Evolutionary conservation across 2,329 filamentous ascomycete genomes (phyloP).

Genomic region (Paecilomyces fulvus): DNA sequence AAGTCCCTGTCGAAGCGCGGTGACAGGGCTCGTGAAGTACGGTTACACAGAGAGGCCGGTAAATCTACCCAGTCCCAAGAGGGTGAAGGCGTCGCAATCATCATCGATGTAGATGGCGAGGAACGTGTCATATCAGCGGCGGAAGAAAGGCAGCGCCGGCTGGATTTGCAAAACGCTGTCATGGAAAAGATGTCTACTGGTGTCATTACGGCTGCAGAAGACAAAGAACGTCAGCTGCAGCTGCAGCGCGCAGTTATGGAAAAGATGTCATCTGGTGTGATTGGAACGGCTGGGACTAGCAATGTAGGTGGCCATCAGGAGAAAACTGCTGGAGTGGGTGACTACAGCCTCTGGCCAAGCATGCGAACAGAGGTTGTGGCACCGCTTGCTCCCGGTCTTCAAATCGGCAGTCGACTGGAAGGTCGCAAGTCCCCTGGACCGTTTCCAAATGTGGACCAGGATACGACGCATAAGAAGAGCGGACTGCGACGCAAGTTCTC

Average conservation of each 20-base stretch:
- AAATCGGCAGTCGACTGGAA: background rate
- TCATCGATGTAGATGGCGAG: constrained; percentile 15
- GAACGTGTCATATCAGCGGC: constrained; percentile 11
- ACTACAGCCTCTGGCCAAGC: background rate
- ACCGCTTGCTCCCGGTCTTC: background rate
- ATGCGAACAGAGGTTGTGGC: background rate
- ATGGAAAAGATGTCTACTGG: constrained; percentile 17
- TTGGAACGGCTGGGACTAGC: background rate
- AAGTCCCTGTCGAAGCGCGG: background rate
- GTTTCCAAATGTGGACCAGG: background rate
- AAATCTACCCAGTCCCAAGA: background rate
- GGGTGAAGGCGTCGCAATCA: constrained; percentile 6
- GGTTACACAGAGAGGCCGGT: background rate
- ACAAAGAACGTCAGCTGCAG: constrained; percentile 10
- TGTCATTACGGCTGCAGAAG: constrained; percentile 9
- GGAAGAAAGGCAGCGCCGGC: constrained; percentile 12
- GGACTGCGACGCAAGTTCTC: background rate
- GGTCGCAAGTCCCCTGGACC: background rate
- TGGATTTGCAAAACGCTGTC: constrained; percentile 15
- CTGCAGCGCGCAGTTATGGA: constrained; percentile 17
- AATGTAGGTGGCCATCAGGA: background rate
- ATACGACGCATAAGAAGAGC: background rate
- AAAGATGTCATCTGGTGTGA: constrained; percentile 14
- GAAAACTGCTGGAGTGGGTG: background rate
- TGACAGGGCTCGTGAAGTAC: background rate